A percentile compares a stretch with the other conserved stretches of the same genome.
Evolutionary conservation across 2,329 filamentous ascomycete genomes (phyloP).

Genomic region (Cladobotryum protrusum): DNA sequence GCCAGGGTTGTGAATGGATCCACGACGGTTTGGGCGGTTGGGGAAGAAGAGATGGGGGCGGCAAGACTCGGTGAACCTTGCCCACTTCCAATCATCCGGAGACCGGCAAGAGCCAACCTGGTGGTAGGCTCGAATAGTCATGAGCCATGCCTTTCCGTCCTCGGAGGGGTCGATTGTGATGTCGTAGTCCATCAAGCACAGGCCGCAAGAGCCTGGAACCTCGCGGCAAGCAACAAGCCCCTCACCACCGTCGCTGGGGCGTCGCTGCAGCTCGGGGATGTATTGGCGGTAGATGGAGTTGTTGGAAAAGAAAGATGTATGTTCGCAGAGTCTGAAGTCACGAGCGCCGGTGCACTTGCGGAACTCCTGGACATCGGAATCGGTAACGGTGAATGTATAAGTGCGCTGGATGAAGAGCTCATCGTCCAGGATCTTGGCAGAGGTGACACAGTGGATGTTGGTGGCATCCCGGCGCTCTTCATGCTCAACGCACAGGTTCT

Average conservation of each 20-base stretch:
- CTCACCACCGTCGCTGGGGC: conserved; percentile 4
- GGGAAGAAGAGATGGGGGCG: conserved; percentile 18
- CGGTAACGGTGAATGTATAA: conserved; percentile 13
- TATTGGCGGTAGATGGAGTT: conserved; percentile 15
- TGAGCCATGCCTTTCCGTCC: conserved; percentile 7
- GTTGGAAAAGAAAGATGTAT: conserved; percentile 16
- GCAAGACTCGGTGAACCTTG: conserved; percentile 18
- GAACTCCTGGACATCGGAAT: conserved; percentile 9
- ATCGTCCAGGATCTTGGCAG: conserved; percentile 13
- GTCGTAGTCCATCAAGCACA: conserved; percentile 21
- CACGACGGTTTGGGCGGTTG: conserved; percentile 18
- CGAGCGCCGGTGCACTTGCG: conserved; percentile 13
- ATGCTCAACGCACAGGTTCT: conserved; percentile 14
- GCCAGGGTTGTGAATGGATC: conserved; percentile 14
- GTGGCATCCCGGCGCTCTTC: conserved; percentile 6
- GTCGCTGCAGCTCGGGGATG: conserved; percentile 15
- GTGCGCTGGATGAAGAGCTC: conserved; percentile 17
- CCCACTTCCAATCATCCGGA: conserved; percentile 21
- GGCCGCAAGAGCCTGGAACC: conserved; percentile 16
- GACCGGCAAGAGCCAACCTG: conserved; percentile 18
- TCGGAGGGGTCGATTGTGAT: conserved; percentile 13
- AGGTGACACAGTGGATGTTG: conserved; percentile 14
- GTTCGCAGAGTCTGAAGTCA: conserved; percentile 20
- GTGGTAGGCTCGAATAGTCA: conserved; percentile 16
- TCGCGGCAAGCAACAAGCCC: conserved; percentile 13